These are phyloP conservation scores for Elongisporangium undulatum DNA, from an alignment of 352 stramenopile species.

Conservation along the genomic window DNA sequence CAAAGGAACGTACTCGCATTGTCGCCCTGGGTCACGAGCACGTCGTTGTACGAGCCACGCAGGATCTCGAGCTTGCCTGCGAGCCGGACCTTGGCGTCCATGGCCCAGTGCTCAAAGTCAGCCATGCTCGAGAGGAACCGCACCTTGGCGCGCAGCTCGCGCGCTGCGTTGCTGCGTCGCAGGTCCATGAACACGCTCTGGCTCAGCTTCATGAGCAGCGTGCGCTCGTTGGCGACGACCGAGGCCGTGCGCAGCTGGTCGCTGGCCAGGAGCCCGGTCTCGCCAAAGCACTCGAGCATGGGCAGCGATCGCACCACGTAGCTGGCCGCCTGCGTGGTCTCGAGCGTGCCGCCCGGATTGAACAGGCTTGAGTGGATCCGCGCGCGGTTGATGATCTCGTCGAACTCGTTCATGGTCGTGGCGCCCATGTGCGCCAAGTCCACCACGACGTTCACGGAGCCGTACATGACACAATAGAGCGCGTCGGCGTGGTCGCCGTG, in stretches of 20 bases:
- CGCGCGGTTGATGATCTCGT: conserved; percentile 66
- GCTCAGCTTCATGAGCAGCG: conserved; percentile 71
- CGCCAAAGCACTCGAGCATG: conserved; percentile 64
- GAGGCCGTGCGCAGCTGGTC: conserved; percentile 61
- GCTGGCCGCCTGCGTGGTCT: conserved; percentile 37
- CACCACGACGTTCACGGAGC: conserved; percentile 66
- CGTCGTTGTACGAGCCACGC: conserved; percentile 59
- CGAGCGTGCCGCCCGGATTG: conserved; percentile 43
- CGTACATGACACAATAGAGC: conserved; percentile 78
- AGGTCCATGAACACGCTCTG: conserved; percentile 57
- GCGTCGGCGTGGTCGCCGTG: conserved; percentile 65
- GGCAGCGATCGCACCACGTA: conserved; percentile 68
- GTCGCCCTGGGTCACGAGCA: conserved; percentile 48
- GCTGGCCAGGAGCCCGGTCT: conserved; percentile 52
- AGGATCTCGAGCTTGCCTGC: conserved; percentile 61
- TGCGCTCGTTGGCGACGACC: conserved; percentile 60
- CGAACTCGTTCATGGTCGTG: conserved; percentile 64
- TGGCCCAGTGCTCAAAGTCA: conserved; percentile 61
- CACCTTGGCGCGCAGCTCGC: conserved; percentile 65
- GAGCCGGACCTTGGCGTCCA: conserved; percentile 48
- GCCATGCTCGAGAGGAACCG: conserved; percentile 39
- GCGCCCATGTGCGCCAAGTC: conserved; percentile 64
- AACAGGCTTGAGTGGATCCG: conserved; percentile 65
- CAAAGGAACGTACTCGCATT: conserved; percentile 35
- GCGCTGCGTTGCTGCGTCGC: conserved; percentile 41